Conservation (phyloP, 2,329 filamentous ascomycete genomes). For the Arthrobotrys entomopaga region DNA sequence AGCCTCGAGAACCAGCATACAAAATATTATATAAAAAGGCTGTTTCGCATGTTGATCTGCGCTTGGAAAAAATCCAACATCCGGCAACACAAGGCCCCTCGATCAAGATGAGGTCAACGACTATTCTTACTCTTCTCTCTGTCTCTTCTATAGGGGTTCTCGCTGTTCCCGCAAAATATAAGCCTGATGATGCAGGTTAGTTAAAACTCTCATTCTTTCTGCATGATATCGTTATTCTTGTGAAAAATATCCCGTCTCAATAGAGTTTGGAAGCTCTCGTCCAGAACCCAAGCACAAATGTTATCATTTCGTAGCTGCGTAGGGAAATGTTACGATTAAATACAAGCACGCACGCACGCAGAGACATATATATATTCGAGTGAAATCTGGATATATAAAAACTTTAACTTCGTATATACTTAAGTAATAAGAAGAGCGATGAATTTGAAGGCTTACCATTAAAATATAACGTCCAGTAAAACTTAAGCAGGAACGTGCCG, state of each 20-base stretch:
- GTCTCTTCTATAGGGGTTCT: slow-evolving; percentile 28
- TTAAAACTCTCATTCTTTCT: neutral
- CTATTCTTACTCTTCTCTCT: slow-evolving; percentile 32
- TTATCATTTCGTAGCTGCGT: too few species aligned
- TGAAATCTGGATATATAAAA: neutral
- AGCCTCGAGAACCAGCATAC: too few species aligned
- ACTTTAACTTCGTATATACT: too few species aligned
- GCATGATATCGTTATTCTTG: neutral
- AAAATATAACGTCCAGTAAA: too few species aligned
- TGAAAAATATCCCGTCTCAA: neutral
- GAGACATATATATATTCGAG: neutral
- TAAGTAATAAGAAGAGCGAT: too few species aligned
- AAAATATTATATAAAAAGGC: slow-evolving; percentile 45
- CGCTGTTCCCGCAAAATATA: slow-evolving; percentile 31
- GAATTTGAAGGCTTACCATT: too few species aligned
- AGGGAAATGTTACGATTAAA: too few species aligned
- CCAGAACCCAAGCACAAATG: too few species aligned
- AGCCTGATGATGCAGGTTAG: slow-evolving; percentile 30
- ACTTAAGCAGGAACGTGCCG: too few species aligned
- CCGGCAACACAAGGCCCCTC: slow-evolving; percentile 26
- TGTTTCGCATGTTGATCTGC: slow-evolving; percentile 26
- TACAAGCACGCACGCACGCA: too few species aligned
- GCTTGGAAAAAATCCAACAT: slow-evolving; percentile 29
- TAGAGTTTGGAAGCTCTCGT: too few species aligned
- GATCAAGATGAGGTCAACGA: slow-evolving; percentile 46